phyloP scores from a whole-genome alignment of 179 eudicot genomes.

The Heliamphora pulchella region DNA sequence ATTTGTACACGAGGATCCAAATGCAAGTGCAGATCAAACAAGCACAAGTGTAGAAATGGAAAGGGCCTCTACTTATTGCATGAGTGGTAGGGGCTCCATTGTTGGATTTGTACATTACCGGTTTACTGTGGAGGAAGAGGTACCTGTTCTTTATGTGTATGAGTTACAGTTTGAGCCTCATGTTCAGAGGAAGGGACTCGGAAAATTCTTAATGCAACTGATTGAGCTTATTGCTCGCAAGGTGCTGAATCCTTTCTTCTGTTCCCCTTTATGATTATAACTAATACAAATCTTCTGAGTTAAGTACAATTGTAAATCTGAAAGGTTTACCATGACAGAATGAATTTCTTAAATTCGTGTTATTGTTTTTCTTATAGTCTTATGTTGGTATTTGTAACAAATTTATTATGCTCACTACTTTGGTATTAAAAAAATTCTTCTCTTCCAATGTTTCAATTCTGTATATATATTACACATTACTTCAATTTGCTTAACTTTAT shows the following conservation, averaged over 20 bases:
- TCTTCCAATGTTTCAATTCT: not conserved
- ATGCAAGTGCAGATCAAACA: conserved; percentile 19
- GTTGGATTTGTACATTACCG: conserved; percentile 88
- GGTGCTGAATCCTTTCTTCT: conserved; percentile 28
- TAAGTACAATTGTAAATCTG: not conserved
- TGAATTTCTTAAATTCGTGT: not conserved
- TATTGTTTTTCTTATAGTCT: not conserved
- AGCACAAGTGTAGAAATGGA: conserved; percentile 11
- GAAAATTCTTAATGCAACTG: conserved; percentile 76
- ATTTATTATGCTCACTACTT: not conserved
- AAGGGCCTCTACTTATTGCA: conserved; percentile 12
- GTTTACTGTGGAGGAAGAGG: conserved; percentile 71
- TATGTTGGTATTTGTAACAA: not conserved
- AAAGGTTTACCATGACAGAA: not conserved
- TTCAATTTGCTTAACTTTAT: conserved; percentile 1
- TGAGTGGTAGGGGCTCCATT: conserved; percentile 30
- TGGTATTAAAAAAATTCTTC: not conserved
- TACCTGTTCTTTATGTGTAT: conserved; percentile 85
- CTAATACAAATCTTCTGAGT: not conserved
- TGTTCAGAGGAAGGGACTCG: conserved; percentile 74
- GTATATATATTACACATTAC: not conserved
- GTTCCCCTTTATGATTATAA: not conserved
- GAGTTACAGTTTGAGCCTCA: conserved; percentile 78
- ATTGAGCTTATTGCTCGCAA: conserved; percentile 79
- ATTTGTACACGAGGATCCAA: conserved; percentile 42